A percentile compares a stretch with the other conserved stretches of the same genome.
phyloP scores from a whole-genome alignment of 129 eudicot species.

The Dittrichia graveolens region DNA sequence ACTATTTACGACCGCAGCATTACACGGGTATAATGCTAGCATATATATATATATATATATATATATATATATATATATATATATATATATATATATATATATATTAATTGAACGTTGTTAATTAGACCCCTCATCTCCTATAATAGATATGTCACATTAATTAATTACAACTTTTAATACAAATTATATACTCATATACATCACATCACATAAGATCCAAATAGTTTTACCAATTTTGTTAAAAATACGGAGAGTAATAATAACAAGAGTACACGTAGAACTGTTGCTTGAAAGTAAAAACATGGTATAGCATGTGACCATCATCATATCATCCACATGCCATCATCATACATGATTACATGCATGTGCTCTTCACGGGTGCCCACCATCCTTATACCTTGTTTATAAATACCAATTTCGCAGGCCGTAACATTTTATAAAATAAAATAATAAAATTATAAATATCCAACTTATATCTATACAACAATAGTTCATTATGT shows the following conservation, averaged over 20 bases:
- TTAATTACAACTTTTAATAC: too few species aligned
- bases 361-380: constrained; percentile 32
- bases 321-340: constrained; percentile 9
- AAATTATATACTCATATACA: too few species aligned
- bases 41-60: too few species aligned
- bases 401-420: not conserved
- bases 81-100: too few species aligned
- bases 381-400: not conserved
- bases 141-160: too few species aligned
- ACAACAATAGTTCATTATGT: not conserved
- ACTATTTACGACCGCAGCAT: too few species aligned
- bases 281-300: constrained; percentile 14
- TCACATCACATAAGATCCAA: too few species aligned
- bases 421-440: not conserved
- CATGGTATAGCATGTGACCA: constrained; percentile 27
- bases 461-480: not conserved
- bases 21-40: too few species aligned
- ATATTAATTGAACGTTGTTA: too few species aligned
- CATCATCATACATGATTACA: constrained; percentile 11
- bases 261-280: constrained; percentile 12
- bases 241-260: constrained; percentile 1
- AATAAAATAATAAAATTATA: not conserved
- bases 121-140: too few species aligned
- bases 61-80: too few species aligned
- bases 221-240: too few species aligned